Conservation (phyloP, 495 filamentous ascomycete genomes). For the Talaromyces borbonicus region DNA sequence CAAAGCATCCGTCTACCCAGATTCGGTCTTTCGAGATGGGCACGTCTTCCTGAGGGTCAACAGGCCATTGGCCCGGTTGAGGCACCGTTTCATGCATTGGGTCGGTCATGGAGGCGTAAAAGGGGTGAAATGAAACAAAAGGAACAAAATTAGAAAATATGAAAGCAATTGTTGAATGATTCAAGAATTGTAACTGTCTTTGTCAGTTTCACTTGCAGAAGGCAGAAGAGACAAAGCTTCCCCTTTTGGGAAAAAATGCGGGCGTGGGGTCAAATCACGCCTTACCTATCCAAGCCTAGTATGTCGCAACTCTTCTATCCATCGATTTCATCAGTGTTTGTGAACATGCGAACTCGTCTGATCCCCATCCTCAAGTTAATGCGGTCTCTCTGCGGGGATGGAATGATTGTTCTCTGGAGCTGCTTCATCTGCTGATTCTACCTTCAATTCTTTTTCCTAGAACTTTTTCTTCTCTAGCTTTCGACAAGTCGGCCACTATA, state of each 20-base stretch:
- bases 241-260: neutral
- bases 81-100: constrained; percentile 21
- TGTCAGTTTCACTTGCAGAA: neutral
- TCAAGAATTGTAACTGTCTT: neutral
- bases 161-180: neutral
- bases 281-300: neutral
- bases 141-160: too few relatives aligned
- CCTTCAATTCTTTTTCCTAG: neutral
- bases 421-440: too few relatives aligned
- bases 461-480: neutral
- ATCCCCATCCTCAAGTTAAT: too few relatives aligned
- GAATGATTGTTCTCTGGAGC: too few relatives aligned
- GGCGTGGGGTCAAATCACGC: neutral
- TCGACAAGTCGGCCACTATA: neutral
- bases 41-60: constrained; percentile 53
- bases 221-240: neutral
- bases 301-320: too few relatives aligned
- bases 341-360: too few relatives aligned
- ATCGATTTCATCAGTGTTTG: too few relatives aligned
- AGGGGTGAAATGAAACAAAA: neutral
- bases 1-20: constrained; percentile 98
- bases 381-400: too few relatives aligned
- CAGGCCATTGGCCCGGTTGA: constrained; percentile 50
- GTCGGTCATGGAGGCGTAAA: neutral
- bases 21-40: constrained; percentile 61